Base-by-base conservation (phyloP, 2,329 filamentous ascomycete genomes). In the Emydomyces testavorans region DNA sequence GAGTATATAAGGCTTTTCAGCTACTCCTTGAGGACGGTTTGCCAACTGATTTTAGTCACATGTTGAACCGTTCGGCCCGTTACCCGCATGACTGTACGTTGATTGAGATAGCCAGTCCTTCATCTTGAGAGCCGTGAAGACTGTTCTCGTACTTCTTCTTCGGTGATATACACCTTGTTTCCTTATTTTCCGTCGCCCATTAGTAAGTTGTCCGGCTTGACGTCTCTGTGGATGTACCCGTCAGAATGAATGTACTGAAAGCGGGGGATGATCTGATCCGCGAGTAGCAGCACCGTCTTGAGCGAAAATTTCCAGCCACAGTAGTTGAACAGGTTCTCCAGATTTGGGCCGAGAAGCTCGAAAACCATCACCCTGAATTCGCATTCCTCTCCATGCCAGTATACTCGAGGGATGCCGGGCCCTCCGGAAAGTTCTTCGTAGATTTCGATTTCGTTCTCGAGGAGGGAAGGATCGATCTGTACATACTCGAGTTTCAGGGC, bases 301-400 rank as follows among this genome's bases (percentile, higher is more conserved):
- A 98, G 74, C 10, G 92, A 95, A 75, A 96, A 98, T 69, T 96
- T 96, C 69, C 92, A 85, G 81, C 96, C 96, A 80, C 92, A 98
- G 71, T 96, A 96, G 79, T 98, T 96, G 85, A 98, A 98, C 29
- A 98, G 78, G 65, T 98, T 92, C 71, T 98, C 92, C 69, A 98
- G 73, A 62, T 84, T 92, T 57, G 92, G 92, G 34, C 92, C 92
- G 50, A 98, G 84, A 21, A 98, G 82, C 64, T 98, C 92, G 57
- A 96, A 80, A 45, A 98, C 92, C 92, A 98, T 96, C 67, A 92
- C 92, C 71, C 98, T 96, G 80, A 98, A 96, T 74, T 96, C 92
- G 71, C 90, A 96, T 72, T 98, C 92, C 52, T 90, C 96, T 58
- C 92, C 92, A 70, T 96, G 98, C 92, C 92, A 98, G 71, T 90